Percentiles rank a stretch among this genome's conserved stretches.
Evolutionary conservation across 2,329 filamentous ascomycete species (phyloP).

Genomic region (Phialophora chinensis): DNA sequence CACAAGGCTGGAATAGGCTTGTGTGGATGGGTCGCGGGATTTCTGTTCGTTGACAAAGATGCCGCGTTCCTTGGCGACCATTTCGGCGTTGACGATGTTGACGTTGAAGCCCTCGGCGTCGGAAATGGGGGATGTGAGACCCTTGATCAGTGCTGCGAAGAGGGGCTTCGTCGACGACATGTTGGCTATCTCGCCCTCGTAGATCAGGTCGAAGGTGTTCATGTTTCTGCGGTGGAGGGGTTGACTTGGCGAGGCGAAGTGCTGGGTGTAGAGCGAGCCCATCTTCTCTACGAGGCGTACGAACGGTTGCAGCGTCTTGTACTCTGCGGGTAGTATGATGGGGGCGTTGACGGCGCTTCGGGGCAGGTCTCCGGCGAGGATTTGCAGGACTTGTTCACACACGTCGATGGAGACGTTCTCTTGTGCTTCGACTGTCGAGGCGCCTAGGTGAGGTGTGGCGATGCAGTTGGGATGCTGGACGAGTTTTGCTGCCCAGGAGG

Average conservation of each 20-base stretch:
- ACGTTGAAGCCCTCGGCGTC: constrained; percentile 70
- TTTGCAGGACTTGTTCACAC: constrained; percentile 77
- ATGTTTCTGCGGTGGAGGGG: constrained; percentile 61
- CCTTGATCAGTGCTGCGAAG: constrained; percentile 79
- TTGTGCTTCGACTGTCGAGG: constrained; percentile 80
- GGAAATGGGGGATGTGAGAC: constrained; percentile 72
- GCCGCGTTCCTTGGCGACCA: constrained; percentile 77
- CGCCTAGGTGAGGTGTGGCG: constrained; percentile 79
- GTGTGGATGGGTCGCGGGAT: constrained; percentile 64
- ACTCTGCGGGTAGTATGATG: constrained; percentile 80
- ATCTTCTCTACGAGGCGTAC: constrained; percentile 79
- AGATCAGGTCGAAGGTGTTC: constrained; percentile 72
- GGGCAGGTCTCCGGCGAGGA: constrained; percentile 73
- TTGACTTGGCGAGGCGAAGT: constrained; percentile 58
- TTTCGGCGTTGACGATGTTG: constrained; percentile 81
- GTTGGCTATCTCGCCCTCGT: constrained; percentile 74
- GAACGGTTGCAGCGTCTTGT: constrained; percentile 76
- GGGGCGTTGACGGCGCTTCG: constrained; percentile 81
- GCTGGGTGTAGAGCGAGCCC: constrained; percentile 78
- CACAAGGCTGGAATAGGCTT: constrained; percentile 72
- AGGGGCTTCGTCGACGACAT: constrained; percentile 78
- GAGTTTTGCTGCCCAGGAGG: constrained; percentile 66
- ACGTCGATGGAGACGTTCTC: constrained; percentile 85
- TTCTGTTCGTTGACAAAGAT: constrained; percentile 78
- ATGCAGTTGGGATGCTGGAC: constrained; percentile 74